Percentiles rank a stretch among this genome's conserved stretches.
Conservation (phyloP, 1,284 basidiomycete genomes). For the Heterobasidion annosum region DNA sequence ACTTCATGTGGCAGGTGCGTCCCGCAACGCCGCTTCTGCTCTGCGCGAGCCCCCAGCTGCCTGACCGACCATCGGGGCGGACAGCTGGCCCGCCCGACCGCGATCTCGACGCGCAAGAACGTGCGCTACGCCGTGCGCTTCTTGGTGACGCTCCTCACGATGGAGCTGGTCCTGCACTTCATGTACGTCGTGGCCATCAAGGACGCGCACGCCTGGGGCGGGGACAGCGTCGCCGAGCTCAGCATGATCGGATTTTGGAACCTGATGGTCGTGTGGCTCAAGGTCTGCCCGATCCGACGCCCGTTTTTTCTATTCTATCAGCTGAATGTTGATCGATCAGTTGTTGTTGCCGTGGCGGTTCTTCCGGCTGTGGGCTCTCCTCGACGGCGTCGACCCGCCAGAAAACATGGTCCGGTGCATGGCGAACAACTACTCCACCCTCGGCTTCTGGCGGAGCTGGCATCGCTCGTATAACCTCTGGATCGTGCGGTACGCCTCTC, state of each 20-base stretch:
- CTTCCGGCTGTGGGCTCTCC: slow-evolving; percentile 91
- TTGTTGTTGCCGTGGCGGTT: slow-evolving; percentile 97
- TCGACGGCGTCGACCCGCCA: slow-evolving; percentile 87
- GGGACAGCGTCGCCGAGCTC: slow-evolving; percentile 72
- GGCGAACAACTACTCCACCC: slow-evolving; percentile 94
- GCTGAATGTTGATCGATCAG: slow-evolving; percentile 16
- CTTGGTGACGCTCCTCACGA: slow-evolving; percentile 63
- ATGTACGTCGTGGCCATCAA: slow-evolving; percentile 99
- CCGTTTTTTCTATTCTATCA: no score
- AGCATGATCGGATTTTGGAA: slow-evolving; percentile 98
- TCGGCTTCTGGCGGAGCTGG: slow-evolving; percentile 96
- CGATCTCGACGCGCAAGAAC: slow-evolving; percentile 26
- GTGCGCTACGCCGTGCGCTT: slow-evolving; percentile 69
- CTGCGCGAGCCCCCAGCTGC: background rate
- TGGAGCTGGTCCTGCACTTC: slow-evolving; percentile 89
- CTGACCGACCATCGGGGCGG: background rate
- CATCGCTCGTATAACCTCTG: slow-evolving; percentile 96
- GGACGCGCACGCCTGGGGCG: slow-evolving; percentile 70
- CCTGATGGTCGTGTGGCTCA: slow-evolving; percentile 92
- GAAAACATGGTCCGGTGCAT: slow-evolving; percentile 99
- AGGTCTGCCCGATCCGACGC: slow-evolving; percentile 50
- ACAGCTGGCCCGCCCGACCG: slow-evolving; percentile 48
- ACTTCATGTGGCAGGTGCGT: slow-evolving; percentile 85
- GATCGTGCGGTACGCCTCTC: slow-evolving; percentile 65
- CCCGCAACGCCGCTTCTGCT: background rate